A percentile compares a stretch with the other conserved stretches of the same genome.
Evolutionary conservation across 495 filamentous ascomycete species (phyloP).

Genomic region (Tuber melanosporum): DNA sequence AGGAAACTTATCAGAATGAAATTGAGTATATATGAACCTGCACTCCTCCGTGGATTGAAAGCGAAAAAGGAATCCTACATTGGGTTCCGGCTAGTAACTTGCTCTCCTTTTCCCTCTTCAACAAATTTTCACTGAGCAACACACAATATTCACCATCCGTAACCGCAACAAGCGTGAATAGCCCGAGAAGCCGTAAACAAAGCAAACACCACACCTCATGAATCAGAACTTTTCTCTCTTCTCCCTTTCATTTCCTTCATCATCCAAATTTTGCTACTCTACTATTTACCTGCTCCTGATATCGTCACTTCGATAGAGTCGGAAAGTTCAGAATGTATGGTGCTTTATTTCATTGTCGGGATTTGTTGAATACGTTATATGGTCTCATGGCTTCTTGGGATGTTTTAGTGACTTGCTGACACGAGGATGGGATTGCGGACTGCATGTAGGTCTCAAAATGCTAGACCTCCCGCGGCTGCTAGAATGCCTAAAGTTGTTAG

Average conservation of each 20-base stretch:
- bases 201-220: constrained; percentile 3
- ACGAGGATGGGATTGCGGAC: neutral
- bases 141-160: constrained; percentile 2
- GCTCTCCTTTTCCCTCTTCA: neutral
- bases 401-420: neutral
- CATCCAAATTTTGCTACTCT: neutral
- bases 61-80: neutral
- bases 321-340: neutral
- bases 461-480: neutral
- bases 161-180: constrained; percentile 3
- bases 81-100: neutral
- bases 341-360: neutral
- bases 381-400: constrained; percentile 4
- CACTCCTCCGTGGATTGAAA: neutral
- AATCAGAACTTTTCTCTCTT: neutral
- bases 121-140: neutral
- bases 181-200: neutral
- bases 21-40: neutral
- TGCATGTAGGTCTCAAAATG: neutral
- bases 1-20: neutral
- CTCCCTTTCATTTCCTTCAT: neutral
- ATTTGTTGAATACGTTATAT: constrained; percentile 3
- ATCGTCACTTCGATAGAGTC: neutral
- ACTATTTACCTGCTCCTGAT: neutral
- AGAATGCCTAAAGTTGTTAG: constrained; percentile 42